Conservation (phyloP, 2,329 filamentous ascomycete species). For the Diaporthe capsici region DNA sequence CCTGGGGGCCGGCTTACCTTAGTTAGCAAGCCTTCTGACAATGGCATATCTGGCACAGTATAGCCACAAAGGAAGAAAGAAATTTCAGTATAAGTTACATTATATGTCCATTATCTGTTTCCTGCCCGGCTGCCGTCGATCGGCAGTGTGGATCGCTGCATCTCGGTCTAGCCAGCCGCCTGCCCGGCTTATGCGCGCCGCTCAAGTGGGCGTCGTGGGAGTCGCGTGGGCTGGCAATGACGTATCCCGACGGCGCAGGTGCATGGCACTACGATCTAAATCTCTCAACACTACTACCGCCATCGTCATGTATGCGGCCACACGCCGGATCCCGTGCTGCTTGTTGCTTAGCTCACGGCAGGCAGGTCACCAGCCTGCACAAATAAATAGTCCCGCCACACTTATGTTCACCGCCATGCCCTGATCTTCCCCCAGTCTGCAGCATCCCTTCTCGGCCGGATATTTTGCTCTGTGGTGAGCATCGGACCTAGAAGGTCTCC, state of each 20-base stretch:
- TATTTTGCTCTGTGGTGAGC: background rate
- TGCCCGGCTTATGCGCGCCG: constrained; percentile 5
- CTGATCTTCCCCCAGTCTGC: background rate
- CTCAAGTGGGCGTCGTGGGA: background rate
- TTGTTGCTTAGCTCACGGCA: constrained; percentile 9
- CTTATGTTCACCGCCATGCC: background rate
- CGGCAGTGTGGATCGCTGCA: background rate
- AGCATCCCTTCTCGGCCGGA: background rate
- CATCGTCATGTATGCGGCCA: constrained; percentile 23
- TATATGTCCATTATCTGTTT: too few relatives aligned
- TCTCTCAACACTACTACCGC: constrained; percentile 18
- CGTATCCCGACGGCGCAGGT: background rate
- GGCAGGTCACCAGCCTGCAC: background rate
- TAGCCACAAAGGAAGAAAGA: background rate
- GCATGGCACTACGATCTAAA: constrained; percentile 11
- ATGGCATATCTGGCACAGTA: background rate
- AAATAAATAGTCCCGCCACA: constrained; percentile 3
- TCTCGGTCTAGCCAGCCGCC: constrained; percentile 20
- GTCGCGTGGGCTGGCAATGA: constrained; percentile 29
- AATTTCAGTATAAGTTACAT: background rate
- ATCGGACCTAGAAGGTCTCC: background rate
- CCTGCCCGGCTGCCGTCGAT: constrained; percentile 2
- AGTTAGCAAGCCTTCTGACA: background rate
- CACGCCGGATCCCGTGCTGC: constrained; percentile 1
- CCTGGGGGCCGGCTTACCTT: background rate